Conservation (phyloP, 306 rosid genomes). For the Hippophae rhamnoides region DNA sequence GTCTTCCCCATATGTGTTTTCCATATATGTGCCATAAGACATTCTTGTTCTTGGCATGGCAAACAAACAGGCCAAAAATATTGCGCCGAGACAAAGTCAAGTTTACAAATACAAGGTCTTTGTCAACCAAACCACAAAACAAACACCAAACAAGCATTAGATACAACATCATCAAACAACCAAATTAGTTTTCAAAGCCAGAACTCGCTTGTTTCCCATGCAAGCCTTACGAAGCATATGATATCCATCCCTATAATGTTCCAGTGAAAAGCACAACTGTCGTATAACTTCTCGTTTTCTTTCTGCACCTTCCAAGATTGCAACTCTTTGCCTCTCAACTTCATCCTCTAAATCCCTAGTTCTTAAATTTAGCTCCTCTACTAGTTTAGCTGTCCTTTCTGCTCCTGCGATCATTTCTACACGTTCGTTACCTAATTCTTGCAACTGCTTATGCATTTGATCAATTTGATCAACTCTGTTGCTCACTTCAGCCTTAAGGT, state of each 20-base stretch:
- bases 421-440: slow-evolving; percentile 44
- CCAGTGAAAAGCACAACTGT: slow-evolving; percentile 82
- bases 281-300: slow-evolving; percentile 85
- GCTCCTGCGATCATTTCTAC: slow-evolving; percentile 30
- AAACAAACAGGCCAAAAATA: too few species aligned
- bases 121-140: too few species aligned
- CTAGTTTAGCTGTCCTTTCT: slow-evolving; percentile 37
- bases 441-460: slow-evolving; percentile 36
- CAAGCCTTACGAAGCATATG: slow-evolving; percentile 50
- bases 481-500: slow-evolving; percentile 31
- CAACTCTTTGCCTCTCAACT: slow-evolving; percentile 51
- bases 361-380: slow-evolving; percentile 41
- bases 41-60: too few species aligned
- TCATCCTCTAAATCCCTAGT: slow-evolving; percentile 47
- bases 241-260: slow-evolving; percentile 64
- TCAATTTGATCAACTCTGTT: slow-evolving; percentile 34
- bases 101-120: too few species aligned
- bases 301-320: slow-evolving; percentile 66
- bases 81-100: too few species aligned
- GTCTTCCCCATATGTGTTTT: too few species aligned
- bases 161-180: too few species aligned
- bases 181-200: slow-evolving; percentile 22
- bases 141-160: too few species aligned
- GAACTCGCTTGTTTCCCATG: slow-evolving; percentile 44
- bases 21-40: too few species aligned